Percentiles rank a stretch among this genome's conserved stretches.
These are phyloP conservation scores for Cercospora citrullina DNA, from an alignment of 2,329 filamentous ascomycete species.

Conservation along the genomic window DNA sequence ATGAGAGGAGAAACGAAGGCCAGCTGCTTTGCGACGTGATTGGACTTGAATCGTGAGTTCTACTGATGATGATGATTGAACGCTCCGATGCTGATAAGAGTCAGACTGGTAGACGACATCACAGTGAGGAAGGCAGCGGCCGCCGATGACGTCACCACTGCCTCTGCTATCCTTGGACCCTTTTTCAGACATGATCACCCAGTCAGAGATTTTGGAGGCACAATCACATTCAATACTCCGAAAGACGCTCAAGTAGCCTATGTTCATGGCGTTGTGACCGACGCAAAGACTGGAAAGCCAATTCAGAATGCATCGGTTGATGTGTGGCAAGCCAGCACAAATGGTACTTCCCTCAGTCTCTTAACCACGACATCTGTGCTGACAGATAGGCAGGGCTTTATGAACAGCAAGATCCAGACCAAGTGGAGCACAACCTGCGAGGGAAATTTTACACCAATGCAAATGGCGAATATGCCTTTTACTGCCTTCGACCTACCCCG, in stretches of 20 bases:
- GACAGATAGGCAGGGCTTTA: slow-evolving; percentile 43
- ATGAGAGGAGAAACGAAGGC: slow-evolving; percentile 63
- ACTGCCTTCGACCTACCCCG: slow-evolving; percentile 31
- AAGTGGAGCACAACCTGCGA: slow-evolving; percentile 72
- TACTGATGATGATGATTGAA: too few species aligned
- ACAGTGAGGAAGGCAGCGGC: slow-evolving; percentile 65
- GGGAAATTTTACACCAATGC: slow-evolving; percentile 68
- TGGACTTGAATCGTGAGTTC: slow-evolving; percentile 51
- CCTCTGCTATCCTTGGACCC: slow-evolving; percentile 78
- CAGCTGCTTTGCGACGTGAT: slow-evolving; percentile 61
- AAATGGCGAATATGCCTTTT: slow-evolving; percentile 28
- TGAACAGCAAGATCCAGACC: slow-evolving; percentile 71
- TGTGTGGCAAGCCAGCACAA: slow-evolving; percentile 78
- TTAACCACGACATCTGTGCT: background rate
- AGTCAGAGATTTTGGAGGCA: slow-evolving; percentile 65
- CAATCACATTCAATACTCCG: slow-evolving; percentile 58
- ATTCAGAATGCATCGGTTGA: slow-evolving; percentile 68
- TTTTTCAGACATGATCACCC: slow-evolving; percentile 79
- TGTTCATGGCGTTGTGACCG: slow-evolving; percentile 64
- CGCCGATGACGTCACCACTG: slow-evolving; percentile 57
- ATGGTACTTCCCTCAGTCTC: slow-evolving; percentile 40
- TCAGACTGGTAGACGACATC: slow-evolving; percentile 70
- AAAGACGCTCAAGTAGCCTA: slow-evolving; percentile 57
- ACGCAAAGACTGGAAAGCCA: slow-evolving; percentile 62
- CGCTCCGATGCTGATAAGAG: too few species aligned